Evolutionary conservation across 2,329 filamentous ascomycete genomes (phyloP), one percentile per base, ranked within the genome.

Genomic region (Zopfia rhizophila): DNA sequence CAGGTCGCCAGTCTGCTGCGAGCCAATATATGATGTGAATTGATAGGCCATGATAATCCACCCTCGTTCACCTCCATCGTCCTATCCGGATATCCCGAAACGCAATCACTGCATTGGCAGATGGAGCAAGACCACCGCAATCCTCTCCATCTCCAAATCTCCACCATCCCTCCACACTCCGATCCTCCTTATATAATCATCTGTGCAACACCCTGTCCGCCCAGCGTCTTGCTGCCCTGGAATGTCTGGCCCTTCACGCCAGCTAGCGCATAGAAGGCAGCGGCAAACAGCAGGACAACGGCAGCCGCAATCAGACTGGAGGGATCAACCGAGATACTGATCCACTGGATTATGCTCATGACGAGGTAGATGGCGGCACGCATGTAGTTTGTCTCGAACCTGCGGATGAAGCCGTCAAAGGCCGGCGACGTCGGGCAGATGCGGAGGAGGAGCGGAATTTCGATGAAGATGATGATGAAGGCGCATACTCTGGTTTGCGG

Each of bases 301-400:
- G 90, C 94, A 4, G 90, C 90, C 1, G 90, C 94, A 58, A 99
- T 89, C 72, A 99, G 77, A 66, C 86, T 90, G 38, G 87, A 90
- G 7, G 82, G 71, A 33, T 75, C 70, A 4, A 66, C 60, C 50
- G 89, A 80, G 54, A 92, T 77, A 70, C 90, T 95, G 48, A 96
- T 77, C 84, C 90, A 97, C 74, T 97, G 91, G 32, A 96, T 73
- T 38, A 87, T 68, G 61, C 85, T 89, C 89, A 97, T 93, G 69
- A 84, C 76, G 46, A 77, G 75, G 75, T 99, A 99, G 69, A 96
- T 88, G 46, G 79, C 88, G 14, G 93, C 93, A 75, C 94, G 91
- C 87, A 94, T 95, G 79, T 92, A 97, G 80, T 97, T 97, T 48
- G 92, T 96, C 55, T 91, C 91, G 79, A 99, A 90, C 66, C 84